Evolutionary conservation across 345 rosid genomes (phyloP), one percentile per base, ranked within the genome.

Genomic region (Carallia pectinifolia): DNA sequence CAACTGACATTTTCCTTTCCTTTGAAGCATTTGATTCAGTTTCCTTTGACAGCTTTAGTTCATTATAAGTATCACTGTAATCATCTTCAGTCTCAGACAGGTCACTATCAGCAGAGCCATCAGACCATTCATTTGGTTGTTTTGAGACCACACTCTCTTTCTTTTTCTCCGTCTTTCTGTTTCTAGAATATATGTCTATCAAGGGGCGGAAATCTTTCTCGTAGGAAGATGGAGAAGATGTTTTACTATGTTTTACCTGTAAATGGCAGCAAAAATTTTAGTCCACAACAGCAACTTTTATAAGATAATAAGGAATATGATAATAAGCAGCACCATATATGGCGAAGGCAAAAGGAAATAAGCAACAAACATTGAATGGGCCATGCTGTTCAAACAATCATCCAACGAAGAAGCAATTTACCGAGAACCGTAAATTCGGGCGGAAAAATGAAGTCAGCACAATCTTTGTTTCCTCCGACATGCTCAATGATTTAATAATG

Each of bases 371-470:
- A 58, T 59, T 10, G 10, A 3, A 4, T 38, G 16, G 17, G 4
- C 38, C 55, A n/a, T 30, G 31, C 40, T 55, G 5, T 31, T 36
- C 23, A 23, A 27, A 56, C 31, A 47, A 69, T 6, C 50, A n/a
- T 19, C 44, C 29, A 53, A 34, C 2, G 12, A 19, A 13, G 62
- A 7, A 47, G 61, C 34, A 37, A 27, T 7, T 68, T 64, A 93
- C 98, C 48, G 69, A 86, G 80, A 93, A 90, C 38, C 72, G 81
- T 39, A 93, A 78, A 82, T 89, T 93, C 75, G 96, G 78, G 67
- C 96, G 86, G 78, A 89, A 90, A 66, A 90, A 90, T 63, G 97
- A 88, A 72, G 97, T 89, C 40, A 88, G 83, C 70, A 93, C 96
- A 65, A 81, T 77, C 76, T 88, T 89, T 76, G 91, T 88, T 69